These are phyloP conservation scores for Talaromyces sp. DNA, from an alignment of 2,329 filamentous ascomycete genomes.

Conservation along the genomic window DNA sequence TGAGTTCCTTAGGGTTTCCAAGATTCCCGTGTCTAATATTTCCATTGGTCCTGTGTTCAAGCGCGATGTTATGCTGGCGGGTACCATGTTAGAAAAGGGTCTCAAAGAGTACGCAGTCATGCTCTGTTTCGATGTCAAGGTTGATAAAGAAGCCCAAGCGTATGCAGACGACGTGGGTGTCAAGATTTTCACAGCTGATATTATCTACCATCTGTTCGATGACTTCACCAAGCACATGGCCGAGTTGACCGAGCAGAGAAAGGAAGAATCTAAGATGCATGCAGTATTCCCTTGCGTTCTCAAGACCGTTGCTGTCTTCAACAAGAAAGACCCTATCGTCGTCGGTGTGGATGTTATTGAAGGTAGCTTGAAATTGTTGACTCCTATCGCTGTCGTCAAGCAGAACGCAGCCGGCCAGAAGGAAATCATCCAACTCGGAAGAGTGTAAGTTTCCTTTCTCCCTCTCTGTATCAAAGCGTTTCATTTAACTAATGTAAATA, in stretches of 20 bases:
- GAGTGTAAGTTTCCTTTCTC: slow-evolving; percentile 72
- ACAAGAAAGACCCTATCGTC: slow-evolving; percentile 95
- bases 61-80: slow-evolving; percentile 90
- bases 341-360: slow-evolving; percentile 95
- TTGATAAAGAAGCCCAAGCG: slow-evolving; percentile 89
- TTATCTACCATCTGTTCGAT: slow-evolving; percentile 98
- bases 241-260: slow-evolving; percentile 80
- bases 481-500: background rate
- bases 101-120: slow-evolving; percentile 90
- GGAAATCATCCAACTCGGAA: slow-evolving; percentile 79
- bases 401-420: slow-evolving; percentile 77
- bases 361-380: slow-evolving; percentile 79
- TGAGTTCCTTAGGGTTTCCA: slow-evolving; percentile 91
- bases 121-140: slow-evolving; percentile 99
- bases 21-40: slow-evolving; percentile 97
- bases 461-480: background rate
- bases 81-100: slow-evolving; percentile 93
- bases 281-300: slow-evolving; percentile 97
- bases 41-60: slow-evolving; percentile 97
- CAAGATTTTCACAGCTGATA: slow-evolving; percentile 97
- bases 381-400: slow-evolving; percentile 85
- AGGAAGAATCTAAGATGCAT: slow-evolving; percentile 91
- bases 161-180: slow-evolving; percentile 94
- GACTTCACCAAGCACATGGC: slow-evolving; percentile 94
- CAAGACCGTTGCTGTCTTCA: slow-evolving; percentile 88